Conservation (phyloP, 257 asterid species). For the Scutellaria baicalensis region DNA sequence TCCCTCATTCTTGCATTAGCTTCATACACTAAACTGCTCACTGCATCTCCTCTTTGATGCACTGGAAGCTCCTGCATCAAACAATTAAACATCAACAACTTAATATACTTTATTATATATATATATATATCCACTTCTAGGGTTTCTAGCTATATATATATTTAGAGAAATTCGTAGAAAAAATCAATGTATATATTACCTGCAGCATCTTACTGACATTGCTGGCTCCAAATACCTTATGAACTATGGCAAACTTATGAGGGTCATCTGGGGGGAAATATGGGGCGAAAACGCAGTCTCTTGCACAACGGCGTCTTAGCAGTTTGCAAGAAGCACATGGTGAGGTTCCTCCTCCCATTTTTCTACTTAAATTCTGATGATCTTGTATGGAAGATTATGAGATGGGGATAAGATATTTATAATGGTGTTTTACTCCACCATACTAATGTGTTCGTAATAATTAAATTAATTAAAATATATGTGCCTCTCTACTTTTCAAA, state of each 20-base stretch:
- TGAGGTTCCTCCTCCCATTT: conserved; percentile 65
- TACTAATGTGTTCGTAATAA: neutral
- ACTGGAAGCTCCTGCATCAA: conserved; percentile 60
- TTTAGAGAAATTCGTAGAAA: neutral
- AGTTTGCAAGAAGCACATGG: conserved; percentile 95
- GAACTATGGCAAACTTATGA: conserved; percentile 94
- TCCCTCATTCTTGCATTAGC: conserved; percentile 86
- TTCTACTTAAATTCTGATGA: neutral
- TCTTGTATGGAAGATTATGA: conserved; percentile 2
- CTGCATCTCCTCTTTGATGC: conserved; percentile 77
- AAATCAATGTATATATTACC: conserved; percentile 26
- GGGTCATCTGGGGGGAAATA: conserved; percentile 94
- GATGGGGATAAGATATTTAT: conserved; percentile 26
- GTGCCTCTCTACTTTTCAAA: conserved; percentile 5
- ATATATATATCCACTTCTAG: too few relatives aligned
- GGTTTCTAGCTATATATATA: too few relatives aligned
- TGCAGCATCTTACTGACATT: conserved; percentile 93
- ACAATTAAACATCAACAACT: neutral
- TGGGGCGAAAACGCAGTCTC: conserved; percentile 85
- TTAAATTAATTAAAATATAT: neutral
- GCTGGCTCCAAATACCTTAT: conserved; percentile 94
- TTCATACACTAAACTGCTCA: conserved; percentile 80
- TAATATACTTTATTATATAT: too few relatives aligned
- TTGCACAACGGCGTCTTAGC: conserved; percentile 81
- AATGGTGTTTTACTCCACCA: conserved; percentile 23